phyloP scores from a whole-genome alignment of 208 protist species.

The Crithidia sp. region DNA sequence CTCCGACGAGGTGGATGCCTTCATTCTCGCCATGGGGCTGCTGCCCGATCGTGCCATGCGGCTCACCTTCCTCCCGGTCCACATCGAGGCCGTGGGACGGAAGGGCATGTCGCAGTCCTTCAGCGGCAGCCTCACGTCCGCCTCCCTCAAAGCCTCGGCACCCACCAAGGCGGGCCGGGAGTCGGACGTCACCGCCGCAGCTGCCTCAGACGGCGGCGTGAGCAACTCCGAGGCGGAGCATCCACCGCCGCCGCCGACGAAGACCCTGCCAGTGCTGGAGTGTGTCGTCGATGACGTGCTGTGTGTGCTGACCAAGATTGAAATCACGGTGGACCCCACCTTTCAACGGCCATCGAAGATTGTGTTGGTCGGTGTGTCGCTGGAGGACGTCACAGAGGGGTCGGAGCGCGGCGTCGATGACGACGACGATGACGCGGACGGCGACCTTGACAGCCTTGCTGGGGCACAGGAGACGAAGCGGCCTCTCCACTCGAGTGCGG shows the following conservation, averaged over 20 bases:
- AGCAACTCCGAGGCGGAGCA: background rate
- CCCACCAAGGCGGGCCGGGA: background rate
- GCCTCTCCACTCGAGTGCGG: constrained; percentile 1
- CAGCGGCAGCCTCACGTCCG: background rate
- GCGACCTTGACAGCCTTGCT: constrained; percentile 6
- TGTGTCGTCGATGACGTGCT: constrained; percentile 65
- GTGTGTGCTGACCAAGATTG: constrained; percentile 50
- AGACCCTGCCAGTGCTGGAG: constrained; percentile 64
- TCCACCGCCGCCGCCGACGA: background rate
- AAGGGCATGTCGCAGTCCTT: background rate
- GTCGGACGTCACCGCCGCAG: background rate
- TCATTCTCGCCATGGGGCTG: constrained; percentile 40
- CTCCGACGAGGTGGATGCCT: constrained; percentile 22
- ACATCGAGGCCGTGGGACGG: constrained; percentile 9
- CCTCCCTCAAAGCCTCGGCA: background rate
- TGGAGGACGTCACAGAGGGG: constrained; percentile 47
- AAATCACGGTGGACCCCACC: constrained; percentile 24
- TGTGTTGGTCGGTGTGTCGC: constrained; percentile 48
- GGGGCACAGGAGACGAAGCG: constrained; percentile 1
- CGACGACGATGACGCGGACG: constrained; percentile 1
- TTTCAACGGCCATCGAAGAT: constrained; percentile 17
- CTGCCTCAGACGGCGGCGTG: background rate
- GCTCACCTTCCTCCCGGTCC: constrained; percentile 47
- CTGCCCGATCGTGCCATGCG: constrained; percentile 65
- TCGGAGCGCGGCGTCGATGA: constrained; percentile 16